phyloP scores from a whole-genome alignment of 2,329 filamentous ascomycete species.

The Aciculosporium take region DNA sequence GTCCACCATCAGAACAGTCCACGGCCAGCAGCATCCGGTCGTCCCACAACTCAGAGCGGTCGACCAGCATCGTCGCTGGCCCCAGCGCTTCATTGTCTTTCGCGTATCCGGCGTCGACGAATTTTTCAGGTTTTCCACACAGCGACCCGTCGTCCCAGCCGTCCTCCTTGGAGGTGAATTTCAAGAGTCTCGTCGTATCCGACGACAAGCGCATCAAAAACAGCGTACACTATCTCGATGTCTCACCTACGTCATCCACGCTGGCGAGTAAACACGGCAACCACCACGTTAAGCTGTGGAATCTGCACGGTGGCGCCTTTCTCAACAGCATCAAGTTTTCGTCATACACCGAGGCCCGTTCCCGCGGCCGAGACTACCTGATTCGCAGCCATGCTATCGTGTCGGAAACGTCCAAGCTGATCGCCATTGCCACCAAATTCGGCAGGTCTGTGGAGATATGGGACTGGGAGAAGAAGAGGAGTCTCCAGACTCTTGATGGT shows the following conservation, averaged over 20 bases:
- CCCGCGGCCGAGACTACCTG: conserved; percentile 26
- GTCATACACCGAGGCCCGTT: conserved; percentile 24
- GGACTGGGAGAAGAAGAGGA: conserved; percentile 25
- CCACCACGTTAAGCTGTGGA: conserved; percentile 84
- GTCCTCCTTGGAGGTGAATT: conserved; percentile 7
- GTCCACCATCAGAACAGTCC: conserved; percentile 2
- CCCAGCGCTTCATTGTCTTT: not conserved
- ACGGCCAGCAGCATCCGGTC: conserved; percentile 3
- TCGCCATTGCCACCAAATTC: conserved; percentile 25
- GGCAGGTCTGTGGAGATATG: conserved; percentile 25
- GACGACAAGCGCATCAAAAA: conserved; percentile 18
- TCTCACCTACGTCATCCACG: conserved; percentile 18
- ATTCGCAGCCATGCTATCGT: conserved; percentile 28
- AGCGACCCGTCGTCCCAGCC: not conserved
- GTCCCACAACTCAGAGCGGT: conserved; percentile 5
- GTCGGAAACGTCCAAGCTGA: conserved; percentile 23
- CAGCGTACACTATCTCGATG: conserved; percentile 21
- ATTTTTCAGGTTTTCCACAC: not conserved
- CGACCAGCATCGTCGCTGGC: not conserved
- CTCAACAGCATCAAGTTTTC: conserved; percentile 31
- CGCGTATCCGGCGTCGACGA: not conserved
- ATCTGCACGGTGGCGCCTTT: conserved; percentile 64
- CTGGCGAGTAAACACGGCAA: conserved; percentile 31
- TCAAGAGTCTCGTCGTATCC: conserved; percentile 13
- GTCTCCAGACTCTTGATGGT: conserved; percentile 22